Evolutionary conservation across 306 rosid genomes (phyloP).

Genomic region (Leucaena leucocephala): DNA sequence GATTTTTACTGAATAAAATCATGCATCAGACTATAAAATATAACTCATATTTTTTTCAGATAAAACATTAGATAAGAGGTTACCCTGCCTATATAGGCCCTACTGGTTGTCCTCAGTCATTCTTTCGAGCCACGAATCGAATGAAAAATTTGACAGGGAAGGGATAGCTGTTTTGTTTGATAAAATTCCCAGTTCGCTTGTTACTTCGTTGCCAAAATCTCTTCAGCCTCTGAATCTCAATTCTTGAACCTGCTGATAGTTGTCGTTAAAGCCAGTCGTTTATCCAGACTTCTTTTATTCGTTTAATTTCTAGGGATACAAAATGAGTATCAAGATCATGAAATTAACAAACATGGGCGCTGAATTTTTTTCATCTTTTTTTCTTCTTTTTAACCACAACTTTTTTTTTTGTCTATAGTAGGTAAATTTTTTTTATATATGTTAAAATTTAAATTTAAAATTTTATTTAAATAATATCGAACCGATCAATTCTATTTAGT

Average conservation of each 20-base stretch:
- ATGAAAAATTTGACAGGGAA: background rate
- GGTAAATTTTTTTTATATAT: no score
- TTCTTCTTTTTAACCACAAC: background rate
- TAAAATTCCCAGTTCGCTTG: background rate
- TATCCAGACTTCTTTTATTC: background rate
- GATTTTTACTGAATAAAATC: no score
- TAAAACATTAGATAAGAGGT: no score
- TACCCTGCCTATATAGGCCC: no score
- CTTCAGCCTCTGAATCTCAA: background rate
- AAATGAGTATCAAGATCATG: background rate
- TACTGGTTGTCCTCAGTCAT: conserved; percentile 68
- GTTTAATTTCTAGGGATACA: background rate
- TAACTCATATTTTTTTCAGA: no score
- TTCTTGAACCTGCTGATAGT: background rate
- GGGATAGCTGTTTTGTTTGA: background rate
- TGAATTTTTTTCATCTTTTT: background rate
- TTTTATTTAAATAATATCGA: no score
- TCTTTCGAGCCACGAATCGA: conserved; percentile 26
- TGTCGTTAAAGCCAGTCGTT: background rate
- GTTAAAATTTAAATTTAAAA: no score
- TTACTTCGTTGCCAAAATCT: conserved; percentile 11
- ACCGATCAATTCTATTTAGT: no score
- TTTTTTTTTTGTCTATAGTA: no score
- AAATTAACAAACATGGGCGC: background rate
- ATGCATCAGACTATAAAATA: no score